Conservation (phyloP, 305 asterid genomes). For the Vinca major region DNA sequence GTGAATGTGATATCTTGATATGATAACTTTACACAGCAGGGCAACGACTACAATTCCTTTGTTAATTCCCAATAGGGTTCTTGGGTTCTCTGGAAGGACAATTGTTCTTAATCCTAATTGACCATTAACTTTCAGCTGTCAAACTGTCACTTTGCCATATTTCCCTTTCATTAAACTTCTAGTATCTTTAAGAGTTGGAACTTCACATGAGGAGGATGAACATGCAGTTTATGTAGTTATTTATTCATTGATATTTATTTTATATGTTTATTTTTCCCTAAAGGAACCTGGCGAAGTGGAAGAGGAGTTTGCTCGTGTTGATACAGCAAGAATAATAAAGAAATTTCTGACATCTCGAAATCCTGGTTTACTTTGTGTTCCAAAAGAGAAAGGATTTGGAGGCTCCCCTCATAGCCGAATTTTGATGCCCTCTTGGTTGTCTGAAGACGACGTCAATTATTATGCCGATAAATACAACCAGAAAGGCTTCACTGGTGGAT, state of each 20-base stretch:
- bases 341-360: slow-evolving; percentile 42
- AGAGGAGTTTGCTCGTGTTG: slow-evolving; percentile 59
- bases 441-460: slow-evolving; percentile 62
- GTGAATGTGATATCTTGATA: background rate
- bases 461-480: slow-evolving; percentile 47
- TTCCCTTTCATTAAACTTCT: background rate
- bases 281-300: slow-evolving; percentile 82
- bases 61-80: background rate
- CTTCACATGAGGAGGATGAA: too few species aligned
- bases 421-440: slow-evolving; percentile 63
- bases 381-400: slow-evolving; percentile 56
- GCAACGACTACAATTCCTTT: background rate
- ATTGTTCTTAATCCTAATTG: background rate
- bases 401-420: slow-evolving; percentile 39
- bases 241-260: too few species aligned
- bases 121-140: background rate
- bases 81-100: background rate
- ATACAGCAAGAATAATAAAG: slow-evolving; percentile 46
- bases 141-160: background rate
- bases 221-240: background rate
- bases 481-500: slow-evolving; percentile 79
- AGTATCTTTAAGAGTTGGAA: too few species aligned
- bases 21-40: background rate
- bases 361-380: slow-evolving; percentile 45
- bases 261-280: background rate